A percentile compares a stretch with the other conserved stretches of the same genome.
Evolutionary conservation across 495 filamentous ascomycete species (phyloP).

Genomic region (Xylaria castorea): DNA sequence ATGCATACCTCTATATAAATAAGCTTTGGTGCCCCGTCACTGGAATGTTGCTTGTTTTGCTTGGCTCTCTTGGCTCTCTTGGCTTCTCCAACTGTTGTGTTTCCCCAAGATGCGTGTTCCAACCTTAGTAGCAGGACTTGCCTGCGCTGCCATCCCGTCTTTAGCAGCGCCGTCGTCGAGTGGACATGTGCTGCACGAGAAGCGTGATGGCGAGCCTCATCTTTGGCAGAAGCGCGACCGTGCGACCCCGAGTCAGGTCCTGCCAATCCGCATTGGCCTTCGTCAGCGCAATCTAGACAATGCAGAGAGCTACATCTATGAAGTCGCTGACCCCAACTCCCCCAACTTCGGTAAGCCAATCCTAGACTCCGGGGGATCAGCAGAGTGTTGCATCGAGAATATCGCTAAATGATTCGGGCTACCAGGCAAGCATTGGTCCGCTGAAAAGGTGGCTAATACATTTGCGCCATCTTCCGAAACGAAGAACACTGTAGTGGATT

Average conservation of each 20-base stretch:
- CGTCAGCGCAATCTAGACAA: slow-evolving; percentile 60
- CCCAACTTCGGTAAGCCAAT: slow-evolving; percentile 58
- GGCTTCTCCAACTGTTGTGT: slow-evolving; percentile 5
- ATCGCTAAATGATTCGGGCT: neutral
- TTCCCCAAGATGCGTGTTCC: slow-evolving; percentile 23
- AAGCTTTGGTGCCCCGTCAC: slow-evolving; percentile 21
- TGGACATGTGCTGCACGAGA: slow-evolving; percentile 26
- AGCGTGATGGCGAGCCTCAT: slow-evolving; percentile 23
- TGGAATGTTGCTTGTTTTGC: neutral
- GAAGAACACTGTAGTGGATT: slow-evolving; percentile 25
- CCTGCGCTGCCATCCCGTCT: slow-evolving; percentile 7
- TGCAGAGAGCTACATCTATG: slow-evolving; percentile 55
- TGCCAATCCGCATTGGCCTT: slow-evolving; percentile 64
- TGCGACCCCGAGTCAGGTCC: slow-evolving; percentile 35
- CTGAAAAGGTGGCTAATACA: slow-evolving; percentile 28
- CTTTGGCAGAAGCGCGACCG: slow-evolving; percentile 32
- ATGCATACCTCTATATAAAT: slow-evolving; percentile 1
- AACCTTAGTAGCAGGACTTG: slow-evolving; percentile 16
- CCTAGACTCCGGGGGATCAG: slow-evolving; percentile 49
- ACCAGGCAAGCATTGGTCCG: slow-evolving; percentile 30
- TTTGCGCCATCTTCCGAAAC: slow-evolving; percentile 28
- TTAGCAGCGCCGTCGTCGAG: slow-evolving; percentile 16
- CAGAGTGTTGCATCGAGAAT: neutral
- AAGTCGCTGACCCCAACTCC: slow-evolving; percentile 44
- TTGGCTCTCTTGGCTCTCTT: slow-evolving; percentile 27